phyloP scores from a whole-genome alignment of 73 alveolate genomes.

The Paramecium caudatum region DNA sequence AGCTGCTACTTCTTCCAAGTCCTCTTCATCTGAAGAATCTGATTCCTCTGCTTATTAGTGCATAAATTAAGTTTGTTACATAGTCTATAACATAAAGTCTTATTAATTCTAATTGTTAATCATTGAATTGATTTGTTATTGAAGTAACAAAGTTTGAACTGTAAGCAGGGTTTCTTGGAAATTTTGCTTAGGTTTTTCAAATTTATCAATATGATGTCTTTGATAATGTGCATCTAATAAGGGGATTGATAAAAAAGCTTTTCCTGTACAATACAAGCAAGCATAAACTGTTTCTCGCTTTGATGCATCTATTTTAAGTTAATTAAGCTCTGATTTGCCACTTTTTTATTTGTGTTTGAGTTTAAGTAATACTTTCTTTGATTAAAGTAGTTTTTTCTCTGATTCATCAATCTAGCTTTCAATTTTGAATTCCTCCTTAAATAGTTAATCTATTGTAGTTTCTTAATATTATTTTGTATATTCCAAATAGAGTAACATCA shows the following conservation, averaged over 20 bases:
- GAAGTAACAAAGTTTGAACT: constrained; percentile 23
- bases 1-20: constrained; percentile 22
- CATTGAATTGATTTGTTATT: constrained; percentile 52
- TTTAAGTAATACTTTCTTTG: not conserved
- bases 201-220: constrained; percentile 60
- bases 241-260: constrained; percentile 25
- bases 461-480: constrained; percentile 61
- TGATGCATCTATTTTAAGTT: constrained; percentile 26
- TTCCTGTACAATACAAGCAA: constrained; percentile 31
- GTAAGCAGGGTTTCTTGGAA: constrained; percentile 38
- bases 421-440: not conserved
- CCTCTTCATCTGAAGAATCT: constrained; percentile 42
- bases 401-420: not conserved
- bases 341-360: not conserved
- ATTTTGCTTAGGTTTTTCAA: constrained; percentile 52
- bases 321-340: not conserved
- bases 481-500: constrained; percentile 57
- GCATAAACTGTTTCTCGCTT: constrained; percentile 46
- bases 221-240: constrained; percentile 59
- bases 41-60: constrained; percentile 33
- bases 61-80: constrained; percentile 39
- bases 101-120: constrained; percentile 37
- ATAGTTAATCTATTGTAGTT: not conserved
- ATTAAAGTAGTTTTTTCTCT: not conserved
- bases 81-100: not conserved